phyloP scores from a whole-genome alignment of 2,329 filamentous ascomycete genomes.

The Graphilbum sp. region DNA sequence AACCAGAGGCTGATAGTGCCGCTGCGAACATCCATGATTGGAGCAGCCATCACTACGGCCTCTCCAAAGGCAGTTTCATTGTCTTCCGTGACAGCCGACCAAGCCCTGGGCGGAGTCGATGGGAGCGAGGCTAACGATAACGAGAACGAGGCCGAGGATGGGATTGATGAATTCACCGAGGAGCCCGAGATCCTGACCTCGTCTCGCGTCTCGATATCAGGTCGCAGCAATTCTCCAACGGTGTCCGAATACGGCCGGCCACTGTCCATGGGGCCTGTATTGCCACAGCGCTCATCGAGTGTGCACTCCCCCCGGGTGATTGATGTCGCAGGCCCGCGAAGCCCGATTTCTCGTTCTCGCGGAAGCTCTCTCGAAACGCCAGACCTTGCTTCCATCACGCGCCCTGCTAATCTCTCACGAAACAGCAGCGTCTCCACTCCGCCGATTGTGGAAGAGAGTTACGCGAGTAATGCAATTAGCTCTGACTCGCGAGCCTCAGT shows the following conservation, averaged over 20 bases:
- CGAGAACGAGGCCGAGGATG: slow-evolving; percentile 33
- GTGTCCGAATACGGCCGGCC: slow-evolving; percentile 28
- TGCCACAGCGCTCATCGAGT: slow-evolving; percentile 28
- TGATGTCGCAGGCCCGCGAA: slow-evolving; percentile 36
- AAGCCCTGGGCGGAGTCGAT: slow-evolving; percentile 1
- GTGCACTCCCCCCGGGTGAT: slow-evolving; percentile 41
- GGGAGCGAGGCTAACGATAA: slow-evolving; percentile 26
- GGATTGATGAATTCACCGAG: slow-evolving; percentile 38
- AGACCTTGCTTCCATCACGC: slow-evolving; percentile 20
- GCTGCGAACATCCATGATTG: slow-evolving; percentile 3
- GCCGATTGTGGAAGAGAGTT: slow-evolving; percentile 23
- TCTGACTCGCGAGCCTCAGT: no score
- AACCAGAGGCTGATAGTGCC: not conserved
- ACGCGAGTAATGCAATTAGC: slow-evolving; percentile 11
- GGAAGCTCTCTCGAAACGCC: slow-evolving; percentile 28
- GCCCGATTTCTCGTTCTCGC: slow-evolving; percentile 29
- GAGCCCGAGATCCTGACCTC: slow-evolving; percentile 41
- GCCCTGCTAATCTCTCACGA: slow-evolving; percentile 23
- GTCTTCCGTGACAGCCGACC: slow-evolving; percentile 1
- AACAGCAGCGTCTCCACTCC: slow-evolving; percentile 24
- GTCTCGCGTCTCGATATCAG: slow-evolving; percentile 36
- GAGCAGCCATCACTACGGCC: slow-evolving; percentile 5
- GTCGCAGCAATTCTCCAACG: slow-evolving; percentile 30
- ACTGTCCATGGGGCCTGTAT: slow-evolving; percentile 20
- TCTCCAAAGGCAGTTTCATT: slow-evolving; percentile 1